These are phyloP conservation scores for Dalbergia oliveri DNA, from an alignment of 306 rosid genomes.

Conservation along the genomic window DNA sequence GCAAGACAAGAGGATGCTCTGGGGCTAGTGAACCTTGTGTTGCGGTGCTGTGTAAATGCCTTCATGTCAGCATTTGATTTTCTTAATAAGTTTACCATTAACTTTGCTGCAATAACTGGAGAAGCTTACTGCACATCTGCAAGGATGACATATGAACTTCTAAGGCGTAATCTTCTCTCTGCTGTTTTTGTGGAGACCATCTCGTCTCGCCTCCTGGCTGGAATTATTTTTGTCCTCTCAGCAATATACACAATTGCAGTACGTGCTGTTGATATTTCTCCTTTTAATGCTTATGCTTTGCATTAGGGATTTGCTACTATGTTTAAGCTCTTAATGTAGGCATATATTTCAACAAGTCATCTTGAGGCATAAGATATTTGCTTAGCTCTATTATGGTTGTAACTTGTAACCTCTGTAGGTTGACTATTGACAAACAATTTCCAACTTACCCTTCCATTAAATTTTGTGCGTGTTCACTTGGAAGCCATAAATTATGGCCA, in stretches of 20 bases:
- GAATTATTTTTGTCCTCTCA: slow-evolving; percentile 82
- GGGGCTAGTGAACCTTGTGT: slow-evolving; percentile 70
- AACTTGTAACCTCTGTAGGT: background rate
- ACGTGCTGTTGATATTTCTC: slow-evolving; percentile 42
- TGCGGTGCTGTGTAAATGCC: slow-evolving; percentile 88
- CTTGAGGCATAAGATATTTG: slow-evolving; percentile 34
- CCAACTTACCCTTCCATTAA: slow-evolving; percentile 7
- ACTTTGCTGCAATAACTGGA: slow-evolving; percentile 95
- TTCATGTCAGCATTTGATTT: slow-evolving; percentile 77
- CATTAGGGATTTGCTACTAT: slow-evolving; percentile 21
- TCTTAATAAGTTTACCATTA: slow-evolving; percentile 92
- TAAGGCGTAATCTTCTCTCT: slow-evolving; percentile 92
- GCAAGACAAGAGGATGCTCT: slow-evolving; percentile 75
- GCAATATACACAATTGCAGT: slow-evolving; percentile 90
- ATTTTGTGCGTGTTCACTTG: slow-evolving; percentile 2
- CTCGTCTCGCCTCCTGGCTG: slow-evolving; percentile 86
- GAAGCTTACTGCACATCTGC: slow-evolving; percentile 95
- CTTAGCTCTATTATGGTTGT: background rate
- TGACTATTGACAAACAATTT: background rate
- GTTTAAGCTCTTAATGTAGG: background rate
- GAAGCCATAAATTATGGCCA: background rate
- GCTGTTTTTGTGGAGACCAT: slow-evolving; percentile 95
- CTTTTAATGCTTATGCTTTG: slow-evolving; percentile 32
- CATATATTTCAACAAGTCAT: slow-evolving; percentile 16
- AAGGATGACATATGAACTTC: slow-evolving; percentile 92